Evolutionary conservation across 2,329 filamentous ascomycete species (phyloP).

Genomic region (Drechslera avenae): DNA sequence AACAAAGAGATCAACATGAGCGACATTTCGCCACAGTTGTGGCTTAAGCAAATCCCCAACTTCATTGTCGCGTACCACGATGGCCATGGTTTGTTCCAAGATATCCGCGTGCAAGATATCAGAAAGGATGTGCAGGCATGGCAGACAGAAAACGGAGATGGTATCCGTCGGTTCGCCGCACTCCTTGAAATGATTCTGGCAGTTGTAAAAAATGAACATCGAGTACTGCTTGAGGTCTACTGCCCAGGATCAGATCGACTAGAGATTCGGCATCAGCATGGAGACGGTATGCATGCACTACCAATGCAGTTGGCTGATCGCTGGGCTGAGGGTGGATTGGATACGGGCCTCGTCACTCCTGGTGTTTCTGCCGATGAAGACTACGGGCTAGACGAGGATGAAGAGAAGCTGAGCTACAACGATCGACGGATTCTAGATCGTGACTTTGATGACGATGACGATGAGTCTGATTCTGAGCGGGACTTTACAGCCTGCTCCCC

Average conservation of each 20-base stretch:
- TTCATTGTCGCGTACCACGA: conserved; percentile 60
- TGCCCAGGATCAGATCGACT: conserved; percentile 36
- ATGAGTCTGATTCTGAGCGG: conserved; percentile 20
- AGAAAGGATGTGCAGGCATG: conserved; percentile 47
- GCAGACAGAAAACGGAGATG: conserved; percentile 49
- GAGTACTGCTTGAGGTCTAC: conserved; percentile 43
- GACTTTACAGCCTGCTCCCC: conserved; percentile 48
- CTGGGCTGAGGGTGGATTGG: conserved; percentile 13
- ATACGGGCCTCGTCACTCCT: not conserved
- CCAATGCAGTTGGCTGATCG: conserved; percentile 13
- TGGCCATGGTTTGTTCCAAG: conserved; percentile 49
- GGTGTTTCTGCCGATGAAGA: not conserved
- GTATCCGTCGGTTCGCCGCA: conserved; percentile 31
- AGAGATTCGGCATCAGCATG: conserved; percentile 44
- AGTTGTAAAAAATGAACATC: conserved; percentile 25
- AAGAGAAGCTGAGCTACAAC: not conserved
- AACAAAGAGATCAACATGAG: conserved; percentile 43
- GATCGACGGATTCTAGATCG: not conserved
- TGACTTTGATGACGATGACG: not conserved
- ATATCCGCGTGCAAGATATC: conserved; percentile 51
- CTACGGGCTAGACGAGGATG: not conserved
- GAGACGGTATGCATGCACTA: conserved; percentile 31
- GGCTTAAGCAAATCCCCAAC: conserved; percentile 58
- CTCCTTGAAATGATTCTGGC: conserved; percentile 42
- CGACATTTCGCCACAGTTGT: conserved; percentile 54